Percentiles rank a stretch among this genome's conserved stretches.
phyloP scores from a whole-genome alignment of 1,284 basidiomycete genomes.

The Ustilago curta region DNA sequence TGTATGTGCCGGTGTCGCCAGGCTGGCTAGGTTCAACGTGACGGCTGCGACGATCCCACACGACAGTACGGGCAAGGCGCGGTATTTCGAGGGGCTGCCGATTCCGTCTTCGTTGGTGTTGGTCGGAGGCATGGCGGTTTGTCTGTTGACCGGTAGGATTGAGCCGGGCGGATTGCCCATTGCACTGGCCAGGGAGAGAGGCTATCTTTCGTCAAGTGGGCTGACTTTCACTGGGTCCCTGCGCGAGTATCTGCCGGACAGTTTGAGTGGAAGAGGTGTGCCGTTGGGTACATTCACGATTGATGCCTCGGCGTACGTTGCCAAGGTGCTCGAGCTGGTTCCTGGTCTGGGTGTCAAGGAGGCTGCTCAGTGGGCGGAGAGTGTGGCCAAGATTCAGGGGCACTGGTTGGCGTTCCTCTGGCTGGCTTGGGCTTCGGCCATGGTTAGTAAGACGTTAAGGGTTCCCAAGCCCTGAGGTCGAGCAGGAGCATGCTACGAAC shows the following conservation, averaged over 20 bases:
- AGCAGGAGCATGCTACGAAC: background rate
- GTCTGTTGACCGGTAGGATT: constrained; percentile 78
- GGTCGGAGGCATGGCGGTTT: constrained; percentile 83
- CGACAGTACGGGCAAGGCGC: constrained; percentile 84
- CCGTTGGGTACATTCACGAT: constrained; percentile 55
- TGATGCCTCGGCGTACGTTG: constrained; percentile 40
- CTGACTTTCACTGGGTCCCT: constrained; percentile 57
- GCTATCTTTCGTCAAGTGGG: constrained; percentile 41
- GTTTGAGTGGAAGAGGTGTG: constrained; percentile 45
- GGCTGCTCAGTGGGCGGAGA: constrained; percentile 18
- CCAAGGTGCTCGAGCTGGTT: constrained; percentile 22
- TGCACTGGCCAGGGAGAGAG: constrained; percentile 44
- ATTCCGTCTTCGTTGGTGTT: constrained; percentile 90
- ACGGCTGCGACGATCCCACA: constrained; percentile 95
- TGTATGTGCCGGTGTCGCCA: constrained; percentile 94
- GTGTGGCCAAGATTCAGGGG: constrained; percentile 43
- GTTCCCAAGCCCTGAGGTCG: constrained; percentile 64
- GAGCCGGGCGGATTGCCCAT: constrained; percentile 54
- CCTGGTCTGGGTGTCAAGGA: constrained; percentile 17
- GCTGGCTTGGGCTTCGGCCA: constrained; percentile 61
- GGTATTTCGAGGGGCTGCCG: constrained; percentile 96
- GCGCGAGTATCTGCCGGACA: constrained; percentile 45
- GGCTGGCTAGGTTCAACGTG: constrained; percentile 97
- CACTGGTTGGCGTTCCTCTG: constrained; percentile 63
- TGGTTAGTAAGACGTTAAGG: constrained; percentile 67